phyloP scores from a whole-genome alignment of 257 asterid species.

The Schizonepeta tenuifolia region DNA sequence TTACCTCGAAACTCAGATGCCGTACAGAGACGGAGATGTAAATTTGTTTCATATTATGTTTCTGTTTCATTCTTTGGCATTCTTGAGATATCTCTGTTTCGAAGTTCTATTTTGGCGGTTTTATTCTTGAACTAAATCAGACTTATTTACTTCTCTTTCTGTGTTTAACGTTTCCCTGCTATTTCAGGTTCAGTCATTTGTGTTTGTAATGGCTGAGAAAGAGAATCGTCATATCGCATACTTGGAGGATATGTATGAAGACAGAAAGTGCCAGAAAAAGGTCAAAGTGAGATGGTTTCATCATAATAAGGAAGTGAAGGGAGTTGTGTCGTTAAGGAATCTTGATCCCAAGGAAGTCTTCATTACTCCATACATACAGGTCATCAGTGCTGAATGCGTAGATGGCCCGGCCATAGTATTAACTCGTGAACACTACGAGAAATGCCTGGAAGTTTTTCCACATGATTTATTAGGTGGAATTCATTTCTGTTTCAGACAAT shows the following conservation, averaged over 20 bases:
- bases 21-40: background rate
- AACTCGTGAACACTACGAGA: conserved; percentile 83
- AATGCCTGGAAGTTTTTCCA: conserved; percentile 81
- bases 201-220: conserved; percentile 95
- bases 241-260: conserved; percentile 98
- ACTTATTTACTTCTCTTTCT: background rate
- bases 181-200: conserved; percentile 78
- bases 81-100: conserved; percentile 5
- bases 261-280: conserved; percentile 85
- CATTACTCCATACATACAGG: conserved; percentile 85
- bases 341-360: conserved; percentile 93
- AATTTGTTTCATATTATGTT: background rate
- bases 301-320: conserved; percentile 81
- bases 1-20: background rate
- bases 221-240: conserved; percentile 86
- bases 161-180: background rate
- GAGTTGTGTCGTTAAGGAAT: conserved; percentile 59
- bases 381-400: conserved; percentile 95
- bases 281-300: conserved; percentile 99
- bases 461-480: conserved; percentile 69
- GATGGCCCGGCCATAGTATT: conserved; percentile 94
- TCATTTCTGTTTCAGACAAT: conserved; percentile 87
- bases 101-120: background rate
- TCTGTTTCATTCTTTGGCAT: background rate
- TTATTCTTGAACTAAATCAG: background rate